phyloP scores from a whole-genome alignment of 192 early-diverging fungal species.

The Coemansia sp. region DNA sequence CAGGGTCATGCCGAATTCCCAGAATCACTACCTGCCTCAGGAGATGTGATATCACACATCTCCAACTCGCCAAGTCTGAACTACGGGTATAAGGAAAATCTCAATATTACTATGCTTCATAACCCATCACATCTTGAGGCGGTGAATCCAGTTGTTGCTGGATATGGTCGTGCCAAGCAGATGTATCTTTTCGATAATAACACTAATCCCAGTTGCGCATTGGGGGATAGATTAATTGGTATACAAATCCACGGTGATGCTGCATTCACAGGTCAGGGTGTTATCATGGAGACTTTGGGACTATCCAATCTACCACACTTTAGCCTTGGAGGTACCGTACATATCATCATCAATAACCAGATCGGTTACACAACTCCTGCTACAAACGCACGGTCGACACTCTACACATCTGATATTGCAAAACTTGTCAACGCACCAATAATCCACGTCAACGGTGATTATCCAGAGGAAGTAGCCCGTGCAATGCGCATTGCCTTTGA shows the following conservation, averaged over 20 bases:
- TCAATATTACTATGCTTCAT: constrained; percentile 88
- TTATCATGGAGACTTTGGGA: constrained; percentile 94
- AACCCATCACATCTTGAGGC: constrained; percentile 98
- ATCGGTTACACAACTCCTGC: constrained; percentile 96
- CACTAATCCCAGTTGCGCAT: constrained; percentile 67
- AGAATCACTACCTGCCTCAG: constrained; percentile 68
- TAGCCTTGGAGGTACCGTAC: constrained; percentile 91
- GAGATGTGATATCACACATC: constrained; percentile 91
- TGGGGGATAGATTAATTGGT: constrained; percentile 92
- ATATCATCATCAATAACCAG: constrained; percentile 98
- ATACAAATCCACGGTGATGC: constrained; percentile 96
- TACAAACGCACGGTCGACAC: constrained; percentile 86
- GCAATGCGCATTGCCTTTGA: constrained; percentile 83
- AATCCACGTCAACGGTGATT: constrained; percentile 95
- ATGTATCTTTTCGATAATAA: constrained; percentile 72
- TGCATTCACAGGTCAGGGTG: constrained; percentile 83
- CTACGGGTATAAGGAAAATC: constrained; percentile 56
- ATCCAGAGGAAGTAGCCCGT: constrained; percentile 86
- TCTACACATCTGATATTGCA: constrained; percentile 90
- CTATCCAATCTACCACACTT: constrained; percentile 95
- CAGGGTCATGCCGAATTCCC: constrained; percentile 93
- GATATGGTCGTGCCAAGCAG: constrained; percentile 93
- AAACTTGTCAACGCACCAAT: constrained; percentile 96
- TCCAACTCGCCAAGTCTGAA: constrained; percentile 76
- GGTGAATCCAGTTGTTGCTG: constrained; percentile 93